Base-by-base conservation (phyloP, 768 basidiomycete species). In the Suillus sp. region DNA sequence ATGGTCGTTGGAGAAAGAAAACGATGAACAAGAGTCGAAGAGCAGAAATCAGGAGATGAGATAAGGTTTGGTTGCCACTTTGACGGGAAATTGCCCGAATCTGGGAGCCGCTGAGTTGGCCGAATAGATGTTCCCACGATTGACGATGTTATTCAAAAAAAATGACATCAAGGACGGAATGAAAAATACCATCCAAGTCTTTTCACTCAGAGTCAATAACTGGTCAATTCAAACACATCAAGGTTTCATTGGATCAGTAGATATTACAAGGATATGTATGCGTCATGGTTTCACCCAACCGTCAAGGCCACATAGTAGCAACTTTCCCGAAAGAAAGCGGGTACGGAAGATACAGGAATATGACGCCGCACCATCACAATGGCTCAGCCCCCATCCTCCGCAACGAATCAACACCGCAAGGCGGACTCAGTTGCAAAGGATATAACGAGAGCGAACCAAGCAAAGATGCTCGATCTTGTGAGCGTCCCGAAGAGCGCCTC, bases 341-440 rank as follows among this genome's bases (percentile, higher is more conserved):
- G 78, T 89, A 88, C 88, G 85, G 88, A 80, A 86, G 84, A 86
- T 87, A 81, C 80, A 88, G 88, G 86, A 89, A 91, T 90, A 91
- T 91, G 84, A 89, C 86, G 86, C 86, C 81, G 79, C 83, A 68
- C 72, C 64, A 67, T 74, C 72, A 66, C 71, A 74, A 72, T 72
- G 77, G 76, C 81, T 79, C 74, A 81, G 80, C 80, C 72, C 78
- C 71, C 76, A 67, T 69, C 70, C 67, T 69, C 62, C 59, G 60
- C 59, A 69, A 71, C 82, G 80, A 84, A 78, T 86, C 86, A 72
- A 88, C 84, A 78, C 84, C 80, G 70, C 68, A 40, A 72, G 74
- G 79, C 65, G 80, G 81, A 86, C 82, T 82, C 80, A 80, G 78
- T 77, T 66, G 66, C 70, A 65, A 64, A 76, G 64, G 65, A 71